A percentile compares a stretch with the other conserved stretches of the same genome.
phyloP scores from a whole-genome alignment of 163 green algal genomes.

The Prototheca wickerhamii region DNA sequence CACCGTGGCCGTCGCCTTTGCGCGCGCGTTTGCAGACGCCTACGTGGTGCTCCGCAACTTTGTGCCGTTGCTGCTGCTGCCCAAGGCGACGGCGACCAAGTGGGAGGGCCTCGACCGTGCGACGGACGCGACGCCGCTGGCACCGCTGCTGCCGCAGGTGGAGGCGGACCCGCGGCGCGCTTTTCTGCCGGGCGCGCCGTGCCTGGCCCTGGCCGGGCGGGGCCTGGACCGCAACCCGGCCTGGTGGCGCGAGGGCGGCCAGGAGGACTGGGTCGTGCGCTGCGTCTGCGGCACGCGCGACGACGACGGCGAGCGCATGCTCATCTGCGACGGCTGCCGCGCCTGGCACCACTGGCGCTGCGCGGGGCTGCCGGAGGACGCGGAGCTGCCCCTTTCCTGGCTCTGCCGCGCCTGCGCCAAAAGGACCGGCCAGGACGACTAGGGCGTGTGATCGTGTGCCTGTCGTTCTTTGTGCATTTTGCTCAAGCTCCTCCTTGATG shows the following conservation, averaged over 20 bases:
- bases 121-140: background rate
- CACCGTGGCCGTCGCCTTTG: background rate
- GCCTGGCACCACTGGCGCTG: background rate
- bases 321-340: constrained; percentile 78
- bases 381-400: background rate
- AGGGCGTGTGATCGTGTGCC: no score
- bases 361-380: background rate
- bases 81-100: background rate
- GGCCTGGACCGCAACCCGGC: constrained; percentile 23
- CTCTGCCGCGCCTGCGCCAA: background rate
- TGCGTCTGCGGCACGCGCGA: constrained; percentile 75
- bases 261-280: constrained; percentile 76
- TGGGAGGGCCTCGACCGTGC: background rate
- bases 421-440: no score
- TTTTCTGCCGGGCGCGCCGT: background rate
- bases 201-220: constrained; percentile 10
- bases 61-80: background rate
- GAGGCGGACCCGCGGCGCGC: background rate
- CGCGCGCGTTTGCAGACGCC: background rate
- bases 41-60: background rate
- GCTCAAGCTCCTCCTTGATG: no score
- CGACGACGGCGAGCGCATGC: constrained; percentile 93
- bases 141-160: background rate
- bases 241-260: constrained; percentile 36
- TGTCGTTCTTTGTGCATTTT: no score